Base-by-base conservation (phyloP, 2,329 filamentous ascomycete genomes). In the Trichoderma simmonsii region DNA sequence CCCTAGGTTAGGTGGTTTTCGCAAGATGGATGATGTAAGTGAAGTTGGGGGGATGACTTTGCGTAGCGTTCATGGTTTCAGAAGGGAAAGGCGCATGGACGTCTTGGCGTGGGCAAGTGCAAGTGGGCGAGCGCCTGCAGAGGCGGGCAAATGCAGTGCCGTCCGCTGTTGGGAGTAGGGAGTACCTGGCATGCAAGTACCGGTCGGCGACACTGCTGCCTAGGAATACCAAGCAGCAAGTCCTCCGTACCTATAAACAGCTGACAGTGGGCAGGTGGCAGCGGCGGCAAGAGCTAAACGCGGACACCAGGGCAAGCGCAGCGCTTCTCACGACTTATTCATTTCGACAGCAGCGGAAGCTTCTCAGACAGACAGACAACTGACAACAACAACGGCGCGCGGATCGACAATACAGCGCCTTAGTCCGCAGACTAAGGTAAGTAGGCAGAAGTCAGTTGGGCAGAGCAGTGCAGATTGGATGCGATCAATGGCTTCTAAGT, bases 201-300 rank as follows among this genome's bases (percentile, higher is more conserved):
- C 21, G 24, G 8, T 15, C 60, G 21, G n/a, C 48, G 48, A 24
- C 21, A 6, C 21, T 24, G 48, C 21, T 54, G 48, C 48, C 9
- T 54, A 21, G 48, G 11, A 54, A 24, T 54, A 54, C 48, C 6
- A 0, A 54, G 11, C 48, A 21, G 48, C 54, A 28, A 28, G 54
- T 57, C 26, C 24, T 30, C 14, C 24, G 14, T 30, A 18, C 18
- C 26, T 21, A 7, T 15, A 43, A 43, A 15, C 39, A 43, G 39
- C 39, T 18, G 18, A n/a, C 39, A 43, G 39, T n/a, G 18, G 39
- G 39, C 39, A 43, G 65, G 54, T 59, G 66, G 56, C 28, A 54
- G 66, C 21, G 57, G 66, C 66, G 66, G 66, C 66, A 70, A 62
- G 56, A 70, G 66, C 66, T 28, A 62, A 36, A 70, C 66, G 57